Conservation (phyloP, 2,329 filamentous ascomycete species). For the Tolypocladium endophyticum region DNA sequence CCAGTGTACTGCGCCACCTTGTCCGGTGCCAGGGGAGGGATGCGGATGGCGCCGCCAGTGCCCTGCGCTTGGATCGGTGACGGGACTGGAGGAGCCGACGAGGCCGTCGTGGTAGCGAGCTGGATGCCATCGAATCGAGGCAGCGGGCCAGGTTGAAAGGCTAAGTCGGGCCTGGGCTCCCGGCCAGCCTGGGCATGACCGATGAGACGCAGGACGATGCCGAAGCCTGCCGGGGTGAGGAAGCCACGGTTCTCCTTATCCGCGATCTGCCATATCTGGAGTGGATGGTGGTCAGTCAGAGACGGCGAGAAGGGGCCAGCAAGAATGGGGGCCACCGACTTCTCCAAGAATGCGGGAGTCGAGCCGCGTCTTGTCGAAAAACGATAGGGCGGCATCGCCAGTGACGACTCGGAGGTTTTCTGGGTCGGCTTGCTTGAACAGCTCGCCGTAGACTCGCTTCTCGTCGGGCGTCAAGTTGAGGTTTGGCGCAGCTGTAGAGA, state of each 20-base stretch:
- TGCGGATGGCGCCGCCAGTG: constrained; percentile 64
- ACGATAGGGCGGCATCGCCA: constrained; percentile 90
- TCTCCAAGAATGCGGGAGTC: constrained; percentile 79
- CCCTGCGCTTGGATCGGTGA: constrained; percentile 43
- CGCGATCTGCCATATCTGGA: constrained; percentile 96
- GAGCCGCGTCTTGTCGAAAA: constrained; percentile 93
- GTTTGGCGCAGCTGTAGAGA: constrained; percentile 44
- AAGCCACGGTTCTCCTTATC: constrained; percentile 94
- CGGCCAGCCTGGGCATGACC: constrained; percentile 87
- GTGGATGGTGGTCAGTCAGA: constrained; percentile 3
- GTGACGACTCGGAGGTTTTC: constrained; percentile 90
- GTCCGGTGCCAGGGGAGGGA: constrained; percentile 78
- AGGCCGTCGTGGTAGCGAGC: constrained; percentile 16
- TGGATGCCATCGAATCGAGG: constrained; percentile 79
- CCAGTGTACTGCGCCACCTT: constrained; percentile 81
- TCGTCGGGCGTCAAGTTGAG: constrained; percentile 85
- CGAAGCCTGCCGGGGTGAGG: constrained; percentile 85
- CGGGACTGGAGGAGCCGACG: constrained; percentile 32
- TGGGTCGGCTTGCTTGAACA: constrained; percentile 87
- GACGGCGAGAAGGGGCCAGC: background rate
- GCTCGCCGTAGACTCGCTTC: constrained; percentile 85
- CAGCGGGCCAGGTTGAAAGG: constrained; percentile 75
- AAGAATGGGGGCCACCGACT: constrained; percentile 38
- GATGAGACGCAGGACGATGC: constrained; percentile 85
- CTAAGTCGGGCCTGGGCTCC: constrained; percentile 70